Evolutionary conservation across 441 rosid species (phyloP).

Genomic region (Erodium moschatum): DNA sequence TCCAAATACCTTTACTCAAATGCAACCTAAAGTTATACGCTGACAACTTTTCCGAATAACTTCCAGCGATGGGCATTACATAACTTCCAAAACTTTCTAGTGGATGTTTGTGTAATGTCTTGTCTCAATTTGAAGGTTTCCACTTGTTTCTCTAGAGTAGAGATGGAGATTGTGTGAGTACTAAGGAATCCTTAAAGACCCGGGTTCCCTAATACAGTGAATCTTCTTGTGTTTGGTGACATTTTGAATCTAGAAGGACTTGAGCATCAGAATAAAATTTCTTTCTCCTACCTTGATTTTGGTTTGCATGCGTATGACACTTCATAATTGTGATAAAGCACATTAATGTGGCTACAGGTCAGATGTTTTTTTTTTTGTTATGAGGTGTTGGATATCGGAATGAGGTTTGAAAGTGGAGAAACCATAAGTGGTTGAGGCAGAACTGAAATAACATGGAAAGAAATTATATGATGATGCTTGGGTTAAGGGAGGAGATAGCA

Average conservation of each 20-base stretch:
- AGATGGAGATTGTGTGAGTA: background rate
- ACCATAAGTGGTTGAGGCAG: background rate
- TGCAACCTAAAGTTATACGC: background rate
- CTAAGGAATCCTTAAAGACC: slow-evolving; percentile 2
- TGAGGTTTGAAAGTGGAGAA: slow-evolving; percentile 1
- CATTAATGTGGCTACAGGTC: background rate
- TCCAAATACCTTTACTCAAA: background rate
- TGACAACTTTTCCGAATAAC: background rate
- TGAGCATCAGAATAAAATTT: background rate
- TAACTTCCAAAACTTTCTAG: background rate
- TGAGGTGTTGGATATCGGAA: background rate
- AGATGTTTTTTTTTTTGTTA: background rate
- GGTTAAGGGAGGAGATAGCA: background rate
- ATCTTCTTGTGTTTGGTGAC: background rate
- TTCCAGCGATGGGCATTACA: background rate
- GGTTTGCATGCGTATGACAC: background rate
- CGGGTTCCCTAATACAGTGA: background rate
- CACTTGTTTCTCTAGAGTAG: background rate
- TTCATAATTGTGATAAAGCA: too few species aligned
- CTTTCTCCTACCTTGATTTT: slow-evolving; percentile 5
- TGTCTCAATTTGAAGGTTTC: background rate
- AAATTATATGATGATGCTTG: background rate
- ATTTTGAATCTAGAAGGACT: background rate
- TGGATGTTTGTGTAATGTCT: background rate
- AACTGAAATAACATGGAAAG: background rate